Base-by-base conservation (phyloP, 1,284 basidiomycete species). In the Porogramme epimiltina region DNA sequence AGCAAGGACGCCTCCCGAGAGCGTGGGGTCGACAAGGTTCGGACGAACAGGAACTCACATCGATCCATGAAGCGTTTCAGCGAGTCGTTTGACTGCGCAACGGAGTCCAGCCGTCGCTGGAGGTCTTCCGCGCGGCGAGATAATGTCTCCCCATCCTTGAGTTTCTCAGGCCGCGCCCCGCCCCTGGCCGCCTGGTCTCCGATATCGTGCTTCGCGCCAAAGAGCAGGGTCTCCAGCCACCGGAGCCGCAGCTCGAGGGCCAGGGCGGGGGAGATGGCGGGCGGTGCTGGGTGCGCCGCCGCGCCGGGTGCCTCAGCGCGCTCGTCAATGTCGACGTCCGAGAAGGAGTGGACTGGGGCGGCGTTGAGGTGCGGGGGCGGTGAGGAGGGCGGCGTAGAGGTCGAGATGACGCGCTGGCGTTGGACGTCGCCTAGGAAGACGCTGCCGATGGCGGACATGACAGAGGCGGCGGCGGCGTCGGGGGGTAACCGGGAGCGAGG, bases 361-460 rank as follows among this genome's bases (percentile, higher is more conserved):
- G 45, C 49, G 26, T 54, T 48, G 24, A 53, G 44, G 26, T 68
- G 62, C 2, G 79, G 77, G 18, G 84, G 82, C 25, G 85, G 80
- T 37, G 84, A 82, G 11, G 82, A 79, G 28, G 84, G 81, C 15
- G 86, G 81, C 1, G 78, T 78, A n/a, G 83, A 78, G n/a, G 79
- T 73, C 28, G 82, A 78, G 15, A 86, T 66, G 28, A 84, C 70
- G 31, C 85, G 81, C 54, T 77, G 75, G 49, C 84, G 81, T 63
- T 81, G 79, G 5, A 84, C 70, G 69, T 90, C 87, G 47, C 87
- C 88, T 51, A 90, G 76, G 66, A 90, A 90, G 19, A 87, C 87
- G 60, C 85, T 87, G 40, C 87, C 87, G 47, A 89, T 78, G 63
- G 70, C 75, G 28, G 79, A 73, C 82, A 84, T 83, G 34, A 24